Evolutionary conservation across 2,329 filamentous ascomycete genomes (phyloP), one percentile per base, ranked within the genome.

Genomic region (Ramularia collo-cygni): DNA sequence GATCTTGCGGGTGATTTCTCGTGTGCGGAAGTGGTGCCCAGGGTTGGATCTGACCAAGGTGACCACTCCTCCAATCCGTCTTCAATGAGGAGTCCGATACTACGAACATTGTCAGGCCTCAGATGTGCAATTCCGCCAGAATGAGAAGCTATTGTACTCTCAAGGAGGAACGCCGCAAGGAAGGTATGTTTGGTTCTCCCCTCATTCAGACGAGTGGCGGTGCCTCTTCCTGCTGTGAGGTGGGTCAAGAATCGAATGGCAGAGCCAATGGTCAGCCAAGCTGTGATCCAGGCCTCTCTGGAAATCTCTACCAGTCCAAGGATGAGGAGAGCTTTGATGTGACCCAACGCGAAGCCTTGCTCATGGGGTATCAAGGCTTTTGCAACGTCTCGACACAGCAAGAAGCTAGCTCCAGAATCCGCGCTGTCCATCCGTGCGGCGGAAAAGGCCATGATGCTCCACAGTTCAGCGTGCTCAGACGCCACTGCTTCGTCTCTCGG

Each of bases 41-140:
- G 31, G 19, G 48, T 37, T 16, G 57, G 56, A 36, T 78, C 74
- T 13, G 70, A 68, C 83, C 83, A 87, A 1, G 79, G 77, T 48
- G 83, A 77, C 82, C 82, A 86, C 62, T 86, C 81, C 53, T 86
- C 83, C 14, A 81, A 63, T 1, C 79, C 79, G 50, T 83, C 78
- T 57, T 84, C 79, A 17, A 76, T 69, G 2, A 83, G 64, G 2
- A 63, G 59, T 8, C 71, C 70, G 19, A 70, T 56, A 27, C 61
- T 58, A n/a, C 66, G 59, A 17, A 76, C 57, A 37, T 76, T 71
- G 10, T 67, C 64, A 8, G 61, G 55, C 40, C 63, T 63, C 5
- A 81, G 65, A 53, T 75, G 72, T 2, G 74, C 66, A 8, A 66
- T 61, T 24, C 67, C 67, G n/a, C 68, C 62, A 3, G 78, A 63